These are phyloP conservation scores for Zoysia japonica DNA, from an alignment of 176 grass and related monocot species.

Conservation along the genomic window DNA sequence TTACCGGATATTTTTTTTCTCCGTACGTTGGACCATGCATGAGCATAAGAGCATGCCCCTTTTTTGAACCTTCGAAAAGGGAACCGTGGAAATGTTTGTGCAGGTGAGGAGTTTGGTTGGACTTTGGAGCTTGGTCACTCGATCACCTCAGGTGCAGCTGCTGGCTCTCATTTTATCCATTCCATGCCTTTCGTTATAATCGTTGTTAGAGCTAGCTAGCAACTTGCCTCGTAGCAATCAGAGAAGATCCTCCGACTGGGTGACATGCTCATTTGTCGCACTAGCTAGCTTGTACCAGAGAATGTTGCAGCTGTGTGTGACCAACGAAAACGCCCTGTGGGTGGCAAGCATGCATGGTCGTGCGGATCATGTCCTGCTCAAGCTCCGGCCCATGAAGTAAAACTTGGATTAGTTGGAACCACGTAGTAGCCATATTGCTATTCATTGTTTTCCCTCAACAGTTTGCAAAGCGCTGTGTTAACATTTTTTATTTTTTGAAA, in stretches of 20 bases:
- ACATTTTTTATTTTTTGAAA: too few relatives aligned
- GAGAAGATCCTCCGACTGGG: not conserved
- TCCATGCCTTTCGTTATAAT: not conserved
- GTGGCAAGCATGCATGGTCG: too few relatives aligned
- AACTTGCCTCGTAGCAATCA: not conserved
- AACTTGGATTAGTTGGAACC: conserved; percentile 4
- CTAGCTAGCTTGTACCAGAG: too few relatives aligned
- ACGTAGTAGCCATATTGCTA: not conserved
- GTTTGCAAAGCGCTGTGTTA: too few relatives aligned
- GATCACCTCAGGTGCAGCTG: not conserved
- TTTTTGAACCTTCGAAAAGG: not conserved
- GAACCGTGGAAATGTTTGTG: not conserved
- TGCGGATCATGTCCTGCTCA: too few relatives aligned
- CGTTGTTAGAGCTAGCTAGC: not conserved
- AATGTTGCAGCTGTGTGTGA: too few relatives aligned
- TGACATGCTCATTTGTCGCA: not conserved
- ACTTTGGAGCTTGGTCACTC: not conserved
- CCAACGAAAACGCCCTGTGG: too few relatives aligned
- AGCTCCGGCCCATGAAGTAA: too few relatives aligned
- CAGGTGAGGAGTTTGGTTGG: not conserved
- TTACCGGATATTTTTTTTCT: not conserved
- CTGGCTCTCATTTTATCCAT: not conserved
- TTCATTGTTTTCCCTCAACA: not conserved
- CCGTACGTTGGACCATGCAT: too few relatives aligned
- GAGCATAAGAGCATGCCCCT: not conserved